Evolutionary conservation across 306 rosid genomes (phyloP), one percentile per base, ranked within the genome.

Genomic region (Hippophae rhamnoides): DNA sequence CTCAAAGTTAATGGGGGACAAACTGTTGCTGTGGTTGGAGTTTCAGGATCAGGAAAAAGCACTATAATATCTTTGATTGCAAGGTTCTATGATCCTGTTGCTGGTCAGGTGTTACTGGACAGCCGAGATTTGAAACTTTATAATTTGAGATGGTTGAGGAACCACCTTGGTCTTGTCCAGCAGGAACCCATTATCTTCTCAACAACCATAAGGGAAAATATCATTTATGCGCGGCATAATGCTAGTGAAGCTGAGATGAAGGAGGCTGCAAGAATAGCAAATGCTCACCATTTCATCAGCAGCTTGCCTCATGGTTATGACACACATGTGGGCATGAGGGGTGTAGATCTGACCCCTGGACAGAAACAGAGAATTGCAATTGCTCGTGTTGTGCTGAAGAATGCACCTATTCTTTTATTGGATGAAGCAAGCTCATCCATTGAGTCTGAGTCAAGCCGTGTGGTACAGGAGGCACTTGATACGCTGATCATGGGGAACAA

Each of bases 291-390:
- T 76, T 93, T 93, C 77, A 93, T 93, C 48, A 93, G 99, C 77
- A 88, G 90, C 76, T 71, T 93, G 85, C 99, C 99, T 51, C 89
- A 93, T 74, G 99, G 99, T 61, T 93, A 93, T 67, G 97, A 93
- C 76, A 93, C 99, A 27, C 99, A 88, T 69, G 94, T 93, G 56
- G 99, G 99, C 67, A 93, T 93, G 99, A 82, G 99, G 78, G 99
- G 95, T 46, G 99, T 93, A 61, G 99, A 93, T 73, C 73, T 93
- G 61, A 93, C 99, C 69, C 97, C 97, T 0, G 99, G 99, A 60
- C 99, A 93, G 83, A 93, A 93, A 72, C 99, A 93, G 95, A 82
- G 99, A 69, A 93, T 93, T 69, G 99, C 95, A 59, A 93, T 93
- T 53, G 99, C 99, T 13, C 84, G 97, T 65, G 99, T 93, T 5